Evolutionary conservation across 2,329 filamentous ascomycete species (phyloP).

Genomic region (Phyllosticta citrichinensis): DNA sequence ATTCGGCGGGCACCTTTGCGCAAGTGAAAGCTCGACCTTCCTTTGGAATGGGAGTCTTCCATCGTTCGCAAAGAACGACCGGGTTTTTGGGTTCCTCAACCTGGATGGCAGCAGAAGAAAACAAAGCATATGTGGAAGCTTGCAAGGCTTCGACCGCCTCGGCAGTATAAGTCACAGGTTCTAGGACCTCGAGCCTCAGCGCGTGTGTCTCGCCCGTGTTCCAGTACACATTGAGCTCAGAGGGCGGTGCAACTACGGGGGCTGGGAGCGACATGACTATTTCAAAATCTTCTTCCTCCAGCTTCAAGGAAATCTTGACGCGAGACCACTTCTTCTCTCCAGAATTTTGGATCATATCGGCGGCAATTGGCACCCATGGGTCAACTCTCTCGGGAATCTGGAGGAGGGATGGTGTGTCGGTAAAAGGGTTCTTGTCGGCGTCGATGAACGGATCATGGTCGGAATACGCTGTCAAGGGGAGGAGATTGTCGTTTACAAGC

Average conservation of each 20-base stretch:
- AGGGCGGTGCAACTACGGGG: not conserved
- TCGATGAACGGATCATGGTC: not conserved
- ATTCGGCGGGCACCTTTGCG: not conserved
- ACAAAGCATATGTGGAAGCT: not conserved
- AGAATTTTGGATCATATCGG: not conserved
- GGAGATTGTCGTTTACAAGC: slow-evolving; percentile 65
- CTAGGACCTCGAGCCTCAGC: not conserved
- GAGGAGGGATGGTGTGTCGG: not conserved
- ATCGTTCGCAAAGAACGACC: not conserved
- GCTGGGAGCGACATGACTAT: not conserved
- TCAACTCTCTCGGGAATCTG: slow-evolving; percentile 15
- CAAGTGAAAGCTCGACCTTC: not conserved
- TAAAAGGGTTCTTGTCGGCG: not conserved
- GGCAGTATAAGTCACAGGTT: not conserved
- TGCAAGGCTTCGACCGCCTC: not conserved
- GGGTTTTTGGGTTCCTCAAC: not conserved
- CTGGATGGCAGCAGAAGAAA: not conserved
- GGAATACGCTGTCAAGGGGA: slow-evolving; percentile 41
- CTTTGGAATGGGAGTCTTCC: not conserved
- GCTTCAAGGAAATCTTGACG: not conserved
- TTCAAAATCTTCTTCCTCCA: not conserved
- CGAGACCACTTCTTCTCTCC: not conserved
- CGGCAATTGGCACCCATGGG: slow-evolving; percentile 18
- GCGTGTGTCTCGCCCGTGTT: not conserved
- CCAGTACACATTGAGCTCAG: not conserved